A percentile compares a stretch with the other conserved stretches of the same genome.
Conservation (phyloP, 2,329 filamentous ascomycete genomes). For the Berkeleyomyces rouxiae region DNA sequence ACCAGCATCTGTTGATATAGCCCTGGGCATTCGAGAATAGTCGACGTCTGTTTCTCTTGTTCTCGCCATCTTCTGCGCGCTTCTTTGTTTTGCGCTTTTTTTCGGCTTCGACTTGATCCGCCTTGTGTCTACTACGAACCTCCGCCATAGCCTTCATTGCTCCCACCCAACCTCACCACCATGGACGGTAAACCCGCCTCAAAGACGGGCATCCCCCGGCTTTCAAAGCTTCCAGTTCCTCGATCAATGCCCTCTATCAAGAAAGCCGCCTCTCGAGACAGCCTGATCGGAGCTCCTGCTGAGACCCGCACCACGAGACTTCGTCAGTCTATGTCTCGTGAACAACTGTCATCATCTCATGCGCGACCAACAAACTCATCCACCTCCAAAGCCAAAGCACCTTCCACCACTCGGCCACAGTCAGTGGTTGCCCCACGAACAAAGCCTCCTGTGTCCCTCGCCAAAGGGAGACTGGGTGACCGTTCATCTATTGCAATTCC, state of each 20-base stretch:
- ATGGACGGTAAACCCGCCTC: conserved; percentile 10
- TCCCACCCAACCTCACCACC: not conserved
- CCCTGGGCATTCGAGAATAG: not conserved
- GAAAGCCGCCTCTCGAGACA: conserved; percentile 10
- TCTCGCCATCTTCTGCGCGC: not conserved
- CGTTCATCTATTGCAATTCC: not conserved
- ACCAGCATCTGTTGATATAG: not conserved
- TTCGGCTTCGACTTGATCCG: not conserved
- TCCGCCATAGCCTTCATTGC: not conserved
- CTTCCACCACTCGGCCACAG: not conserved
- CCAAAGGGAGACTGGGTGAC: conserved; percentile 6
- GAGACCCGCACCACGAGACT: conserved; percentile 11
- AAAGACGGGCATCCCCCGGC: conserved; percentile 12
- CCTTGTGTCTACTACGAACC: not conserved
- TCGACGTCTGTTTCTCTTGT: not conserved
- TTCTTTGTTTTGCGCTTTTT: not conserved
- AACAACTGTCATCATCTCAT: conserved; percentile 5
- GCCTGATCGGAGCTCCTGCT: conserved; percentile 4
- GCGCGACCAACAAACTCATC: not conserved
- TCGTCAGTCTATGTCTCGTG: conserved; percentile 11
- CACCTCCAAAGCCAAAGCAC: not conserved
- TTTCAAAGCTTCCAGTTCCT: conserved; percentile 13
- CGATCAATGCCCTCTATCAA: conserved; percentile 4
- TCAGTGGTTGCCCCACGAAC: conserved; percentile 3
- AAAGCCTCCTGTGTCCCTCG: conserved; percentile 6